Evolutionary conservation across 805 yeast genomes (phyloP), one percentile per base, ranked within the genome.

Genomic region (Candida sanyiensis): DNA sequence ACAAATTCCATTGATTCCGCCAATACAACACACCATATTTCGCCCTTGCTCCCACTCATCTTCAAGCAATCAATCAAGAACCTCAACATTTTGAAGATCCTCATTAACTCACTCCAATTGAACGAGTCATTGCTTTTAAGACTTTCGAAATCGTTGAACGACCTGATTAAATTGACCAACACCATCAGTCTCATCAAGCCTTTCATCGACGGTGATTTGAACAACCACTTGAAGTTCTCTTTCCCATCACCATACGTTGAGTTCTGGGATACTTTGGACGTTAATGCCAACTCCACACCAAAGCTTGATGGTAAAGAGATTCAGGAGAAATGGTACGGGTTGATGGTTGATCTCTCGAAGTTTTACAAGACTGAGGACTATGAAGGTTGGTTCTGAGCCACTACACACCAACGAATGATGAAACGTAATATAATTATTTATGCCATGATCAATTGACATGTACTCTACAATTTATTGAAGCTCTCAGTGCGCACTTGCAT

Each of bases 331-430:
- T 54, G 59, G 59, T 25, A 46, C 21, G 49, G 53, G 1, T 44
- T 54, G 19, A 50, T 54, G 42, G 20, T 34, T 11, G 59, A 54
- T 26, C 45, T 52, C 10, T 39, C 47, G 16, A 40, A 40, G 9
- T 45, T 33, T 25, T 20, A 44, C 6, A 42, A 47, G 39, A 33
- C 33, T 13, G 57, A 53, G 29, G 57, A 52, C 17, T 45, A 38
- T 37, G 53, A 53, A 16, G 59, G 59, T 9, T 54, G 59, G 59
- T 52, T 45, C 33, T 51, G 35, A 45, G n/a, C n/a, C n/a, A n/a
- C n/a, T n/a, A n/a, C n/a, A n/a, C n/a, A n/a, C n/a, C n/a, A n/a
- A n/a, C n/a, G n/a, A n/a, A n/a, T n/a, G n/a, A n/a, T n/a, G n/a
- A n/a, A 9, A 5, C 6, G n/a, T 5, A 26, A 9, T 4, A 26